phyloP scores from a whole-genome alignment of 1,139 yeast genomes.

The Taiozyma onychis region DNA sequence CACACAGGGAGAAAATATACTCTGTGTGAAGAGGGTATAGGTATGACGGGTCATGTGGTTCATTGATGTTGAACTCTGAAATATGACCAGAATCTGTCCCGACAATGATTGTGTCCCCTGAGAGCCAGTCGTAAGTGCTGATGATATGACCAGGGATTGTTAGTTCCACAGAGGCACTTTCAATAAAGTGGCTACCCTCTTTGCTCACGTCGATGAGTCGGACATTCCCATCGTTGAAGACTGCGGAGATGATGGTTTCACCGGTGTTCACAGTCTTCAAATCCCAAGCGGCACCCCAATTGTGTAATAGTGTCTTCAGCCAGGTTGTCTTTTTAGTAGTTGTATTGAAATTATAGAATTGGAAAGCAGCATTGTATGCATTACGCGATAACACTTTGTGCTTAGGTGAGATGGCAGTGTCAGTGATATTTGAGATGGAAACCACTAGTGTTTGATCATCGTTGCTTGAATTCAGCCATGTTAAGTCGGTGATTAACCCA shows the following conservation, averaged over 20 bases:
- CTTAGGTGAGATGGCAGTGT: constrained; percentile 26
- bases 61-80: constrained; percentile 50
- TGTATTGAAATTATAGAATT: constrained; percentile 41
- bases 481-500: constrained; percentile 46
- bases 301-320: constrained; percentile 34
- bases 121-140: constrained; percentile 51
- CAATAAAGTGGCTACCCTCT: not conserved
- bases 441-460: constrained; percentile 45
- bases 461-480: constrained; percentile 40
- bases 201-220: constrained; percentile 42
- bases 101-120: constrained; percentile 43
- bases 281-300: constrained; percentile 49
- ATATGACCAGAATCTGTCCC: constrained; percentile 66
- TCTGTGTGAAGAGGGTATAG: constrained; percentile 42
- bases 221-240: constrained; percentile 58
- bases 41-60: constrained; percentile 40
- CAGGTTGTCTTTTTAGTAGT: constrained; percentile 23
- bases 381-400: constrained; percentile 33
- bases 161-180: constrained; percentile 12
- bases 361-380: constrained; percentile 37
- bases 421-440: constrained; percentile 34
- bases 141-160: constrained; percentile 31
- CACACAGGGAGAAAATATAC: constrained; percentile 40
- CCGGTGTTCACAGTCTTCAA: constrained; percentile 33
- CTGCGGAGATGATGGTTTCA: constrained; percentile 40